phyloP scores from a whole-genome alignment of 371 early-diverging fungal genomes.

The Mortierella sp. region DNA sequence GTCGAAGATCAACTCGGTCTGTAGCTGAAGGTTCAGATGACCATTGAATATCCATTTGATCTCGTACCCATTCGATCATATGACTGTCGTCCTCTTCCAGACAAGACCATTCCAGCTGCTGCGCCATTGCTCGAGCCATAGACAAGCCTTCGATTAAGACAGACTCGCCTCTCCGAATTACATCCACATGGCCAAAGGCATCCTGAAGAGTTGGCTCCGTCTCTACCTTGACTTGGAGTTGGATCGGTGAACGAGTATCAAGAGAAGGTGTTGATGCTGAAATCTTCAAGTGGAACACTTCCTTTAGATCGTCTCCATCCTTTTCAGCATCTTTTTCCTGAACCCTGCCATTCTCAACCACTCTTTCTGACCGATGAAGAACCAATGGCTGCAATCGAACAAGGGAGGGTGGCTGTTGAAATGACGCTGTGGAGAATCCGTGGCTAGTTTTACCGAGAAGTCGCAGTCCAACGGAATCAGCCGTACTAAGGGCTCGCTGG shows the following conservation, averaged over 20 bases:
- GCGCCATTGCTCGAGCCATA: constrained; percentile 37
- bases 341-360: constrained; percentile 21
- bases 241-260: constrained; percentile 13
- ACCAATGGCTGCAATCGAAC: constrained; percentile 11
- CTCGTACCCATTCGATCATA: constrained; percentile 52
- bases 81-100: constrained; percentile 39
- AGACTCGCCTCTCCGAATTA: constrained; percentile 38
- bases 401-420: no score
- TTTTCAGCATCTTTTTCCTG: not conserved
- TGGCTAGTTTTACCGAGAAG: no score
- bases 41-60: constrained; percentile 47
- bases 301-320: not conserved
- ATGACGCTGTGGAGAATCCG: no score
- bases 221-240: constrained; percentile 28
- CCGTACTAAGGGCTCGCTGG: no score
- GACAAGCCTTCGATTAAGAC: constrained; percentile 43
- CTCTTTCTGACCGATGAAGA: constrained; percentile 19
- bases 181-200: constrained; percentile 33
- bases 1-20: not conserved
- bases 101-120: constrained; percentile 34
- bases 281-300: constrained; percentile 23
- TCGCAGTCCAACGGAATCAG: no score
- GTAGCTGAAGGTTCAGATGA: not conserved
- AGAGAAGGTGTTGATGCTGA: constrained; percentile 20
- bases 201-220: constrained; percentile 27